Conservation (phyloP, 2,329 filamentous ascomycete species). For the Coniella lustricola region DNA sequence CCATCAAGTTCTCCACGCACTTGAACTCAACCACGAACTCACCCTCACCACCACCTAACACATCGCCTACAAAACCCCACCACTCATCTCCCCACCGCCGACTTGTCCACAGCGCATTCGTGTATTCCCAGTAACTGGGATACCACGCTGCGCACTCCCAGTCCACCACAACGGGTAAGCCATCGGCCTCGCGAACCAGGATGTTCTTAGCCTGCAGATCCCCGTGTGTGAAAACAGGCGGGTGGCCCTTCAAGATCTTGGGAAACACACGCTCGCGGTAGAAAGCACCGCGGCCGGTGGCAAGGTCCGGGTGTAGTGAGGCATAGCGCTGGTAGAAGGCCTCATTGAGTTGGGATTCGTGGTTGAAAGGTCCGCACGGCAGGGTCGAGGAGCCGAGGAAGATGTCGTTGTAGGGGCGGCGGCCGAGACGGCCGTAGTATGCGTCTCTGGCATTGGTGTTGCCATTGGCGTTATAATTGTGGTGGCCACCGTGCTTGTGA, state of each 20-base stretch:
- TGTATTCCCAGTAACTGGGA: conserved; percentile 34
- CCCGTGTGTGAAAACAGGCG: conserved; percentile 41
- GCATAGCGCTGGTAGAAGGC: not conserved
- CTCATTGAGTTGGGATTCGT: not conserved
- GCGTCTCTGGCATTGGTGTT: too few relatives aligned
- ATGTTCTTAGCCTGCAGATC: conserved; percentile 42
- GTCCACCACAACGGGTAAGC: conserved; percentile 35
- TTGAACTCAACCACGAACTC: not conserved
- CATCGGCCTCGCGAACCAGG: conserved; percentile 29
- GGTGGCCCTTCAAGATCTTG: conserved; percentile 17
- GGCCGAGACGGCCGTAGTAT: not conserved
- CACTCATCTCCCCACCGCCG: conserved; percentile 1
- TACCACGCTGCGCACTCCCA: conserved; percentile 43
- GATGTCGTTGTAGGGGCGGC: not conserved
- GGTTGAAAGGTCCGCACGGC: not conserved
- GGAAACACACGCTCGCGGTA: conserved; percentile 1
- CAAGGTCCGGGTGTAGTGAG: not conserved
- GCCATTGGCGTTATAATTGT: too few relatives aligned
- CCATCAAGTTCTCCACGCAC: not conserved
- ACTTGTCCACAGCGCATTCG: conserved; percentile 6
- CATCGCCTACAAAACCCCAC: not conserved
- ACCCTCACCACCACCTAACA: not conserved
- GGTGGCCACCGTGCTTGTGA: too few relatives aligned
- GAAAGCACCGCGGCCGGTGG: not conserved
- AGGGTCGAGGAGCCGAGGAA: not conserved